Conservation (phyloP, 148 eudicot species). For the Beta vulgaris region DNA sequence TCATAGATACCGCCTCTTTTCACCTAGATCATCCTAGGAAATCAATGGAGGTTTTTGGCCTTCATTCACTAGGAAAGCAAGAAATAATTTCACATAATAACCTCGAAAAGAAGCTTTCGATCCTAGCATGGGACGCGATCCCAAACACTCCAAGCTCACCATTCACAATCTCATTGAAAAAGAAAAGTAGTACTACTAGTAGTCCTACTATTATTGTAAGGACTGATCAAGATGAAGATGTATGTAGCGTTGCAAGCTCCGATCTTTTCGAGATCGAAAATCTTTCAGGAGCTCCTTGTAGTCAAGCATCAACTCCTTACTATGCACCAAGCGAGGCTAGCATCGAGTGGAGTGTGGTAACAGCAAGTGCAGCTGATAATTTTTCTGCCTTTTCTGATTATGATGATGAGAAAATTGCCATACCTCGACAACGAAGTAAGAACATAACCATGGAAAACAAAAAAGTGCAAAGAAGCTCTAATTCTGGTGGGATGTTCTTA, state of each 20-base stretch:
- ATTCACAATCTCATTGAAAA: constrained; percentile 18
- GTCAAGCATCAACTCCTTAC: constrained; percentile 22
- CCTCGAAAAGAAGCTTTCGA: constrained; percentile 61
- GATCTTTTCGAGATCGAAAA: constrained; percentile 70
- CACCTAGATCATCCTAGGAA: constrained; percentile 33
- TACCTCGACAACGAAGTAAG: not conserved
- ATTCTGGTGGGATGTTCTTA: constrained; percentile 34
- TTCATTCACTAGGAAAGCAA: constrained; percentile 30
- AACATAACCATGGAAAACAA: constrained; percentile 9
- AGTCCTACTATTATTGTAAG: not conserved
- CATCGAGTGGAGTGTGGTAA: constrained; percentile 63
- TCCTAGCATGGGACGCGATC: constrained; percentile 78
- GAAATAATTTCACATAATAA: constrained; percentile 36
- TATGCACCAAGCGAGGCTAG: constrained; percentile 69
- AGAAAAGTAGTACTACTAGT: constrained; percentile 23
- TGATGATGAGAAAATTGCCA: constrained; percentile 11
- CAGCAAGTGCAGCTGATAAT: constrained; percentile 48
- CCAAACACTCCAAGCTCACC: constrained; percentile 36
- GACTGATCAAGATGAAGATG: constrained; percentile 41
- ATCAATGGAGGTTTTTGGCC: constrained; percentile 70
- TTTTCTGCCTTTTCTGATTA: constrained; percentile 34
- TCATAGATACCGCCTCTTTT: constrained; percentile 20
- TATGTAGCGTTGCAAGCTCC: constrained; percentile 70
- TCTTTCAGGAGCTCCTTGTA: constrained; percentile 17
- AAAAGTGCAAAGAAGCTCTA: constrained; percentile 15